Evolutionary conservation across 2,329 filamentous ascomycete species (phyloP).

Genomic region (Orbilia javanica): DNA sequence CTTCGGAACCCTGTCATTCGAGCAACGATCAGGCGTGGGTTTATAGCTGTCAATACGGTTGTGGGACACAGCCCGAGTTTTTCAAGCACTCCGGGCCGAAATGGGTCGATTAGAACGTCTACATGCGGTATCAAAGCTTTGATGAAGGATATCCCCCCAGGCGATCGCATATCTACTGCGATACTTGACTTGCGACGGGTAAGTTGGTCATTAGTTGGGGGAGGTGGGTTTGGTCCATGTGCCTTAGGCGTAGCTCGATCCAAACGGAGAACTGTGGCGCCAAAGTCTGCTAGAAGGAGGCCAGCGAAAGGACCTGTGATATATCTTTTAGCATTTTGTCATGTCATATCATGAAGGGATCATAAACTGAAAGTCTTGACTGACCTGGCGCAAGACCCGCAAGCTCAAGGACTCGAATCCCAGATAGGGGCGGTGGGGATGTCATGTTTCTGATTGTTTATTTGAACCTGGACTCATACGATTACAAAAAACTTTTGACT

Average conservation of each 20-base stretch:
- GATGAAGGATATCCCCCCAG: constrained; percentile 75
- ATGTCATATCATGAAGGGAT: not conserved
- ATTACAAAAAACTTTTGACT: not conserved
- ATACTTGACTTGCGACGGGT: constrained; percentile 85
- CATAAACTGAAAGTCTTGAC: not conserved
- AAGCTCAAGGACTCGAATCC: constrained; percentile 73
- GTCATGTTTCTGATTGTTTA: constrained; percentile 12
- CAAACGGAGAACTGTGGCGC: constrained; percentile 86
- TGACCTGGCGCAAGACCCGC: constrained; percentile 71
- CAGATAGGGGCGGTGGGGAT: constrained; percentile 68
- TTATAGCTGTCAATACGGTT: constrained; percentile 72
- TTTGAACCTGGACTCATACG: not conserved
- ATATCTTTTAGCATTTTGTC: not conserved
- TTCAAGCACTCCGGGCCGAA: constrained; percentile 90
- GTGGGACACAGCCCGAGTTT: constrained; percentile 80
- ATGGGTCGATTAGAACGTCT: constrained; percentile 92
- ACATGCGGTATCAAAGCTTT: constrained; percentile 73
- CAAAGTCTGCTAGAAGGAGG: constrained; percentile 88
- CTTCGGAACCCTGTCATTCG: constrained; percentile 91
- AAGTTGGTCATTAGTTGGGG: constrained; percentile 76
- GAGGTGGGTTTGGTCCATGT: constrained; percentile 62
- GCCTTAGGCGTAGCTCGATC: constrained; percentile 71
- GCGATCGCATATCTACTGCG: constrained; percentile 80
- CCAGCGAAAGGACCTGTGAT: constrained; percentile 68
- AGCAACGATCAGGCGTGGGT: constrained; percentile 82